These are phyloP conservation scores for Podospora bellae-mahoneyi DNA, from an alignment of 495 filamentous ascomycete genomes.

Conservation along the genomic window DNA sequence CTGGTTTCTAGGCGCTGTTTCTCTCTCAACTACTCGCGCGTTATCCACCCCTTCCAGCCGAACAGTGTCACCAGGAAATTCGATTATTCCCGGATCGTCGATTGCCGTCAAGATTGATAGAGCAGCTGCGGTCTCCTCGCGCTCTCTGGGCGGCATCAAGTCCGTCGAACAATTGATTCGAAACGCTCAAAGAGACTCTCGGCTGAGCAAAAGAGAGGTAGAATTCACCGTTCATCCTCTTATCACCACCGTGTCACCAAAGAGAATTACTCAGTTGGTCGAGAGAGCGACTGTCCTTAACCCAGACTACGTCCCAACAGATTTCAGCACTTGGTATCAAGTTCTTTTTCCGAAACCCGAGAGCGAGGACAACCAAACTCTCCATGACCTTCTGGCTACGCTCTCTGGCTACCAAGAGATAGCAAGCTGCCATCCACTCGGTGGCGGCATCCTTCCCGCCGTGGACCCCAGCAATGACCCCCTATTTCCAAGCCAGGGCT, in stretches of 20 bases:
- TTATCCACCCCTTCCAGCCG: background rate
- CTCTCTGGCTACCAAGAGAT: background rate
- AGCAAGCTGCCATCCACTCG: conserved; percentile 3
- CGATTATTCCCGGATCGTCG: background rate
- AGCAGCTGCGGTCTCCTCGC: background rate
- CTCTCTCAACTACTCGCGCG: background rate
- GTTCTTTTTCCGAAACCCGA: background rate
- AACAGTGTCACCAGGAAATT: background rate
- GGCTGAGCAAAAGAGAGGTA: background rate
- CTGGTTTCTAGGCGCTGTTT: background rate
- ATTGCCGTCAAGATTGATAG: background rate
- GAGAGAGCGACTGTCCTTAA: background rate
- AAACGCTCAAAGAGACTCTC: background rate
- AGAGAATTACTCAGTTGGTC: background rate
- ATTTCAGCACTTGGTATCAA: background rate
- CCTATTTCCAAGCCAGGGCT: conserved; percentile 4
- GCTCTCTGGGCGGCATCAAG: background rate
- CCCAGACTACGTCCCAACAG: background rate
- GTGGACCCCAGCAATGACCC: conserved; percentile 9
- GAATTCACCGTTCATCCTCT: background rate
- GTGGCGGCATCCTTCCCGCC: background rate
- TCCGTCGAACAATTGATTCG: background rate
- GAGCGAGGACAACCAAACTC: background rate
- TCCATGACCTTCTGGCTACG: background rate
- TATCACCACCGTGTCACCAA: background rate